phyloP scores from a whole-genome alignment of 257 asterid species.

The Nyctanthes arbortristis region DNA sequence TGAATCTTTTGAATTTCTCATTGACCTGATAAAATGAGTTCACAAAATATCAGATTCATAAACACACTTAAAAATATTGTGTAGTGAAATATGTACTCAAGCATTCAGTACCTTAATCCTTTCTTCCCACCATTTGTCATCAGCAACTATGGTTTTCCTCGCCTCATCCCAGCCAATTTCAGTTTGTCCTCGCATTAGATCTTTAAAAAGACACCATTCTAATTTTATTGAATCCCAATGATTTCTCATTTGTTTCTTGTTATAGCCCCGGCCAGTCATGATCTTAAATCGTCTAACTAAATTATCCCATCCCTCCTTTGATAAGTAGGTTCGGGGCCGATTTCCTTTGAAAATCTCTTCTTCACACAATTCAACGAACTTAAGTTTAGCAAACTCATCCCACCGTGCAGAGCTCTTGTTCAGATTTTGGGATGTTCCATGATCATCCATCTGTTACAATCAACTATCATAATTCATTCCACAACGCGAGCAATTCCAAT shows the following conservation, averaged over 20 bases:
- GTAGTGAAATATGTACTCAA: not conserved
- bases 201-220: not conserved
- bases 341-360: slow-evolving; percentile 1
- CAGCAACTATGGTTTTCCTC: not conserved
- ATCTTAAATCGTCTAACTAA: slow-evolving; percentile 1
- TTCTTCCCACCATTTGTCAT: slow-evolving; percentile 6
- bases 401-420: slow-evolving; percentile 3
- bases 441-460: not conserved
- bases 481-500: not conserved
- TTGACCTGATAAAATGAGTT: not conserved
- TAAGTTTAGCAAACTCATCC: slow-evolving; percentile 6
- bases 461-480: not conserved
- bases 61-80: not conserved
- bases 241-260: not conserved
- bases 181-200: not conserved
- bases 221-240: not conserved
- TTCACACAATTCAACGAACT: slow-evolving; percentile 5
- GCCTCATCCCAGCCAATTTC: slow-evolving; percentile 5
- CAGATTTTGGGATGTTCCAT: slow-evolving; percentile 2
- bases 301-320: slow-evolving; percentile 3
- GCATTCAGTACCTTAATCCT: not conserved
- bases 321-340: slow-evolving; percentile 2
- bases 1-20: slow-evolving; percentile 2
- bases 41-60: not conserved
- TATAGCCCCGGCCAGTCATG: not conserved